Base-by-base conservation (phyloP, 306 rosid genomes). In the Hippophae rhamnoides region DNA sequence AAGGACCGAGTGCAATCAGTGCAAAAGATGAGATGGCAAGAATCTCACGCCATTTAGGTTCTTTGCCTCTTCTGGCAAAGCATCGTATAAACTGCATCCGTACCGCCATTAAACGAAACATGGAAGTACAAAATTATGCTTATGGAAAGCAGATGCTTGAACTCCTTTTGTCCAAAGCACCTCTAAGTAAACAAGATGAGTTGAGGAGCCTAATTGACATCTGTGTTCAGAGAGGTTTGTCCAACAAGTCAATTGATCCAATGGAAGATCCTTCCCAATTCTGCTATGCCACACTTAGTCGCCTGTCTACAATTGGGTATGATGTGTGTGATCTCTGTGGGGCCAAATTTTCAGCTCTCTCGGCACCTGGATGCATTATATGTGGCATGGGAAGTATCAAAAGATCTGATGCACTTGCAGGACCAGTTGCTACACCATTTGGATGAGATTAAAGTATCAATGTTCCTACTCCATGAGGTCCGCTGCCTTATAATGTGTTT, bases 11-110 rank as follows among this genome's bases (percentile, higher is more conserved):
- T 70, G 96, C 99, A 63, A 78, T 85, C 63, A 92, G 99, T 47
- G 99, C 96, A 59, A 92, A 88, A 74, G 99, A 85, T 64, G 99
- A 92, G 85, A 92, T 92, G 99, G 95, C 86, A 55, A 88, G 99
- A 66, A 89, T 92, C 52, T 80, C 99, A 10, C 96, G 99, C 60
- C 96, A 92, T 77, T 76, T 92, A 6, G 99, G 96, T 75, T 88
- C 99, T 6, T 82, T 92, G 79, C 99, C 99, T 56, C 95, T 92
- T 71, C 82, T 83, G 54, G 95, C 99, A 14, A 88, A 83, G 76
- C 99, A 92, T 77, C 78, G 99, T 56, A 92, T 88, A 76, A 85
- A 88, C 66, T 92, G 99, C 84, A 83, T 92, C 56, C 87, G 99
- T 63, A 92, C 99, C 60, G 95, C 95, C 66, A 87, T 92, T 51